Evolutionary conservation across 495 filamentous ascomycete genomes (phyloP), one percentile per base, ranked within the genome.

Genomic region (Xylaria grammica): DNA sequence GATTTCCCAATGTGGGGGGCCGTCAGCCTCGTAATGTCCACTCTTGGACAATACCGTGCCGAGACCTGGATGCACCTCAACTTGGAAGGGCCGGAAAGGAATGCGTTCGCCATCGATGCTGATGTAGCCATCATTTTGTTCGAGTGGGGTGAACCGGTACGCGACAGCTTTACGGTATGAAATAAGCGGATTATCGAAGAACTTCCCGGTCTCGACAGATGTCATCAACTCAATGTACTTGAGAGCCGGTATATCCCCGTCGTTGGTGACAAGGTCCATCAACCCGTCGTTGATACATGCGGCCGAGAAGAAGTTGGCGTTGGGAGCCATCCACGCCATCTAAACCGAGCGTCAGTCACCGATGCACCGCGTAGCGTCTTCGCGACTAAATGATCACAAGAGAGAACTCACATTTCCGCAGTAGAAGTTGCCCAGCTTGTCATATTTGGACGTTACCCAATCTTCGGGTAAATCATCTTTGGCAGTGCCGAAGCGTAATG

Each of bases 61-160:
- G 26, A 98, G 78, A 0, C 93, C 91, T 50, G 84, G 82, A 77
- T 97, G 92, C 15, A 97, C 79, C 78, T 99, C 95, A 9, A 87
- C 92, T 78, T 99, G 95, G 74, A 97, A 94, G 0, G 91, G 89
- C 61, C 89, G 88, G 69, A 94, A 97, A 1, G 92, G 91, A 11
- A 96, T 79, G 24, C 86, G 80, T 75, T 99, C 95, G 27, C 95
- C 95, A 68, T 99, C 95, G 69, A 99, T 92, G 72, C 92, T 94
- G 75, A 99, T 94, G 76, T 92, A 95, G 4, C 95, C 93, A 50
- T 84, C 81, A 79, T 82, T 64, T 79, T 87, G 79, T 53, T 84
- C 78, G 22, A 87, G 89, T 0, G 95, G 95, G 0, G 89, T 86
- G 65, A 99, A 87, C 36, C 95, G 85, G 72, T 93, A 99, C 0